These are phyloP conservation scores for Solanum lycopersicoides DNA, from an alignment of 257 asterid species.

Conservation along the genomic window DNA sequence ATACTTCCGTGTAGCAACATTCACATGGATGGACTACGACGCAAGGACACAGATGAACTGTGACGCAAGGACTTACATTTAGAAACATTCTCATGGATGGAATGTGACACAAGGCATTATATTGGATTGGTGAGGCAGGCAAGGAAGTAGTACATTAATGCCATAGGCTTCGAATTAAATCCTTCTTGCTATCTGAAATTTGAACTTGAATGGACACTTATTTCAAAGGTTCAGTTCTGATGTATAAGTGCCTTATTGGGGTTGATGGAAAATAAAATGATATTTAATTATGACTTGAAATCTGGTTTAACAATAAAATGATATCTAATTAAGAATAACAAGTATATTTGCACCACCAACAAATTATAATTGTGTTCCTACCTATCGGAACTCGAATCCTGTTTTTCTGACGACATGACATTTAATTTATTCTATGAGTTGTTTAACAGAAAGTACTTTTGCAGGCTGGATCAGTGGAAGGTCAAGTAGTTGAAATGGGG, in stretches of 20 bases:
- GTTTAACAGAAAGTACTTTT: neutral
- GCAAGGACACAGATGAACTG: neutral
- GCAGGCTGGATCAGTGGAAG: constrained; percentile 97
- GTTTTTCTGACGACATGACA: neutral
- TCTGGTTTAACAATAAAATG: neutral
- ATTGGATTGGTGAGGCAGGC: neutral
- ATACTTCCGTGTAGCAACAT: neutral
- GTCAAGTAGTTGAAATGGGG: constrained; percentile 90
- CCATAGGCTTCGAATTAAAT: neutral
- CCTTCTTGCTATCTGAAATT: neutral
- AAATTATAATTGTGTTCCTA: neutral
- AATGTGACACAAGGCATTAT: neutral
- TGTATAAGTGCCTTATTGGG: neutral
- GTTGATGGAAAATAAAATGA: neutral
- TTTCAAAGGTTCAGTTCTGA: neutral
- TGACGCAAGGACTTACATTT: neutral
- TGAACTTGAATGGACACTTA: neutral
- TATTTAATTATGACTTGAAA: neutral
- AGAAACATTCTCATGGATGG: neutral
- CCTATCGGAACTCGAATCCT: neutral
- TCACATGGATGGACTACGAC: neutral
- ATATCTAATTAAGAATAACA: neutral
- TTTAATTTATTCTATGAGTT: neutral
- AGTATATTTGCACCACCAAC: neutral
- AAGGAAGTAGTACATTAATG: neutral